Percentiles rank a stretch among this genome's conserved stretches.
phyloP scores from a whole-genome alignment of 1,139 yeast genomes.

The Neolecta irregularis region DNA sequence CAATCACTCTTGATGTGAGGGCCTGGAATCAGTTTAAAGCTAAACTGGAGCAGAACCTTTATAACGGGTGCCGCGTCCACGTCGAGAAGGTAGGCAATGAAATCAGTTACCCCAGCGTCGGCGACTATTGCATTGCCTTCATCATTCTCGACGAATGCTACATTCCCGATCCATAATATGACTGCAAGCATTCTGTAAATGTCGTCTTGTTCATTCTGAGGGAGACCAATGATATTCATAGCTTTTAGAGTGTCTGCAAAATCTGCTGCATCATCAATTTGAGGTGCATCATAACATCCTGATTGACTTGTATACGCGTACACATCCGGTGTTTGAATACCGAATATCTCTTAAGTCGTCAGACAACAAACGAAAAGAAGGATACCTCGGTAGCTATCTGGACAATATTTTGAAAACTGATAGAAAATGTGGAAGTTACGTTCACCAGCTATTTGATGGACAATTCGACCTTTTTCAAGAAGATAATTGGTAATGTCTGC shows the following conservation, averaged over 20 bases:
- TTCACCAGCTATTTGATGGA: conserved; percentile 79
- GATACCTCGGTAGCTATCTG: conserved; percentile 50
- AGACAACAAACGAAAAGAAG: not conserved
- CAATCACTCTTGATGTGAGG: conserved; percentile 66
- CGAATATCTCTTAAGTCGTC: conserved; percentile 38
- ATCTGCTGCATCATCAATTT: conserved; percentile 70
- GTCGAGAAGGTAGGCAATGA: conserved; percentile 80
- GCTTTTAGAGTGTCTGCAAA: conserved; percentile 69
- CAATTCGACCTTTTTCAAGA: conserved; percentile 89
- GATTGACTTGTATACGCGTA: conserved; percentile 80
- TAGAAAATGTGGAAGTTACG: conserved; percentile 95
- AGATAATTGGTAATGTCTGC: conserved; percentile 93
- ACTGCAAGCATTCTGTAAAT: conserved; percentile 76
- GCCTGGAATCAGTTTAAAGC: no score
- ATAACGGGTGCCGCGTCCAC: conserved; percentile 55
- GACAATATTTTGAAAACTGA: conserved; percentile 85
- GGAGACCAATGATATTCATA: conserved; percentile 74
- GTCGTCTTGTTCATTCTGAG: conserved; percentile 72
- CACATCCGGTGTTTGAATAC: conserved; percentile 86
- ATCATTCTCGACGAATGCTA: conserved; percentile 63
- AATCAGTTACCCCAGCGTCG: conserved; percentile 79
- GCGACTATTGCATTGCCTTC: conserved; percentile 71
- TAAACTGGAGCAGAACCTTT: no score
- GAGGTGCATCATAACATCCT: conserved; percentile 70
- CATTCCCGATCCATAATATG: conserved; percentile 87